Evolutionary conservation across 1,284 basidiomycete species (phyloP), one percentile per base, ranked within the genome.

Genomic region (Tilletia walkeri): DNA sequence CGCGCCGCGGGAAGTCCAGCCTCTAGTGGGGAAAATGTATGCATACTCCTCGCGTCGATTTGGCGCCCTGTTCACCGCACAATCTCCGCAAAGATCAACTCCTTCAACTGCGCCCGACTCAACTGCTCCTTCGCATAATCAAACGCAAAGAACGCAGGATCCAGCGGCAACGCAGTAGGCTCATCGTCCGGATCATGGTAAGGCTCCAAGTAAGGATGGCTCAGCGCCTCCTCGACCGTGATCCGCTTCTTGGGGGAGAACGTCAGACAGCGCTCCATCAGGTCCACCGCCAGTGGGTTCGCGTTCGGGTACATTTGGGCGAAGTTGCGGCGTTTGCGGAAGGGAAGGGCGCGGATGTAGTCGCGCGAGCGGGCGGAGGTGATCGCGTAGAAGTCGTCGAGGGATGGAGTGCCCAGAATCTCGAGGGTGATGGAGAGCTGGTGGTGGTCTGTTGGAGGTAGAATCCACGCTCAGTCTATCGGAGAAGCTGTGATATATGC

Each of bases 341-440:
- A 95, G 0, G 94, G 94, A 39, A 98, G 86, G 0, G 94, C 92
- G 3, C 95, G 90, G 76, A 98, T 92, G 81, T 96, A 96, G 82
- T 95, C 94, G 71, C 93, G 88, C 59, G 92, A 94, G 41, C 92
- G 86, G 20, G 89, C 87, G 10, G 92, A 92, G 47, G 91, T 93
- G 82, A 89, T 88, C 74, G 88, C 87, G 69, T 88, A 87, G 74
- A 88, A 89, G 77, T 89, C 88, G 74, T 88, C 88, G 80, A 89
- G 85, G 2, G 86, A 86, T 2, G 88, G 88, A 9, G 88, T 88
- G 18, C 88, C 88, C 10, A 89, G 85, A 3, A 88, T 86, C 72
- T 88, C 88, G 70, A 89, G 85, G 75, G 88, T 89, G 50, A 88
- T 82, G 2, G 86, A 86, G 20, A 89, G 84, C 76, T 89, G 85